Evolutionary conservation across 345 rosid genomes (phyloP).

Genomic region (Salix purpurea): DNA sequence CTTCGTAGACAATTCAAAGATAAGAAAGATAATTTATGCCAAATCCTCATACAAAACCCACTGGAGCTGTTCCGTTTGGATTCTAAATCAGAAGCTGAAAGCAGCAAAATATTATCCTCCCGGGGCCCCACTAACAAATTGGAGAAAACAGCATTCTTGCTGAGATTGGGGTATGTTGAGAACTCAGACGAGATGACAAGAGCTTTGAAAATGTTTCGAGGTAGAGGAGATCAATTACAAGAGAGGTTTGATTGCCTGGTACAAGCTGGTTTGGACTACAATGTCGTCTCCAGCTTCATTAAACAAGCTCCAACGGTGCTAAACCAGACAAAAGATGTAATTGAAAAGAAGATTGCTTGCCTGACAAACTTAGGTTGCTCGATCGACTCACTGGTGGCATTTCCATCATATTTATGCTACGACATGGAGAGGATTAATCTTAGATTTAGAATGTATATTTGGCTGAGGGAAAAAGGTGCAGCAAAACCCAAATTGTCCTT

Average conservation of each 20-base stretch:
- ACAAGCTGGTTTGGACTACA: slow-evolving; percentile 58
- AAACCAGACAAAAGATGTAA: slow-evolving; percentile 62
- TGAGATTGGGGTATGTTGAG: slow-evolving; percentile 63
- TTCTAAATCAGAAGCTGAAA: slow-evolving; percentile 35
- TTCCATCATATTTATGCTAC: slow-evolving; percentile 45
- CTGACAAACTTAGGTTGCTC: slow-evolving; percentile 56
- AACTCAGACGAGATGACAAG: slow-evolving; percentile 78
- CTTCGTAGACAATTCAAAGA: slow-evolving; percentile 42
- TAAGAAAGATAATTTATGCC: slow-evolving; percentile 37
- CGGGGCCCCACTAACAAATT: slow-evolving; percentile 29
- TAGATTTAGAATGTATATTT: slow-evolving; percentile 23
- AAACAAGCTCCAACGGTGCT: slow-evolving; percentile 65
- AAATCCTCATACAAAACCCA: slow-evolving; percentile 57
- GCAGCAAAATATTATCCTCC: slow-evolving; percentile 15
- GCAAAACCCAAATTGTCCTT: slow-evolving; percentile 17
- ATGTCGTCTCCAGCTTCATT: slow-evolving; percentile 41
- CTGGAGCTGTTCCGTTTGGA: slow-evolving; percentile 50
- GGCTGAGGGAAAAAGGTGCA: slow-evolving; percentile 22
- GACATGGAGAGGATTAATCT: slow-evolving; percentile 18
- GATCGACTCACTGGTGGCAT: slow-evolving; percentile 43
- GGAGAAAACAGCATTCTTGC: slow-evolving; percentile 60
- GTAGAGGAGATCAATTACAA: slow-evolving; percentile 78
- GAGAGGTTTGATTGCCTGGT: slow-evolving; percentile 84
- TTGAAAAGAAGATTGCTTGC: slow-evolving; percentile 61
- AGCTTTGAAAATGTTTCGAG: slow-evolving; percentile 66